Evolutionary conservation across 2,329 filamentous ascomycete species (phyloP), one percentile per base, ranked within the genome.

Genomic region (Aspergillus costaricaensis): DNA sequence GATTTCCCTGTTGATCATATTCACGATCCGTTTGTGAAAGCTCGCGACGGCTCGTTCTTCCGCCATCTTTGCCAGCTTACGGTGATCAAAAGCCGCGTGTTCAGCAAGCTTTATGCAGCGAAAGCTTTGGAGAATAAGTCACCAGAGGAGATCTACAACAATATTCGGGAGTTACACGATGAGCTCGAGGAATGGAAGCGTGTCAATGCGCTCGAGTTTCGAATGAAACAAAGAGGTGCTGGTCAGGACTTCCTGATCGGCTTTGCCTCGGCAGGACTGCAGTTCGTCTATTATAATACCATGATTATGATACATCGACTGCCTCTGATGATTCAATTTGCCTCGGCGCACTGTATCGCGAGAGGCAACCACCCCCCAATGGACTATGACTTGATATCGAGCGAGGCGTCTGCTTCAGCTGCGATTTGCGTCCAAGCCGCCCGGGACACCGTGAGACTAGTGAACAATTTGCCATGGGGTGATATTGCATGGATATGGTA

Each of bases 251-350:
- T 92, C 1, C 91, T 94, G 0, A 82, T 96, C 15, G 92, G 96
- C 19, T 82, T 98, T 52, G 93, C 96, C 63, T 86, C 96, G 47
- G 91, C 96, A 64, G 91, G 96, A 74, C 80, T 97, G 59, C 93
- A 96, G 73, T 92, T 98, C 69, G 88, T 91, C 3, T 98, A 98
- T 76, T 96, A 97, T 81, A 97, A 98, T 76, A 96, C 92, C 67
- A 78, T 97, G 55, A 96, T 93, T 1, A 97, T 95, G 1, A 96
- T 97, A 64, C 94, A 98, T 75, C 91, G 94, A 51, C 96, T 98
- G 91, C 95, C 91, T 47, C 88, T 97, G 38, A 91, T 96, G 68
- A 91, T 96, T 72, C 92, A 93, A 25, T 96, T 91, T 56, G 91
- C 95, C 70, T 96, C 90, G 71, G 92, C 91, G 43, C 92, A 95